These are phyloP conservation scores for Paxillus ammoniavirescens DNA, from an alignment of 768 basidiomycete genomes.

Conservation along the genomic window DNA sequence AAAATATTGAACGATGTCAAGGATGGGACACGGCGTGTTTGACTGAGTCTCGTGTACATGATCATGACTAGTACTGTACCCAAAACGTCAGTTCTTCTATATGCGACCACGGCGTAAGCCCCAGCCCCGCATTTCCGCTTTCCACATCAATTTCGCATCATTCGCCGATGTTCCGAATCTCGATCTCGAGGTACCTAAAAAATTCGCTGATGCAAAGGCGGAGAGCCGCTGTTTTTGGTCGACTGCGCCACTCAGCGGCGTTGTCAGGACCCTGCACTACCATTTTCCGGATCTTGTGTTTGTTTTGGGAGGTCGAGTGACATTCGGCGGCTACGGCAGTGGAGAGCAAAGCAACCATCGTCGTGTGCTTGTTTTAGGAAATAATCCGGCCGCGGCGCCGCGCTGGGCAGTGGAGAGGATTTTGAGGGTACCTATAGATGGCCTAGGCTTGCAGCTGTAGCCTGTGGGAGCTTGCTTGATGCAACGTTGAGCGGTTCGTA, in stretches of 20 bases:
- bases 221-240: constrained; percentile 25
- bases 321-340: constrained; percentile 2
- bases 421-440: not conserved
- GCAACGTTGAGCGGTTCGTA: too few species aligned
- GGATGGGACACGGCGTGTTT: not conserved
- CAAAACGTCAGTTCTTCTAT: constrained; percentile 7
- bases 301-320: constrained; percentile 10
- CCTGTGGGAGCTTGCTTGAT: not conserved
- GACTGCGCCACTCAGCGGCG: constrained; percentile 27
- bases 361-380: not conserved
- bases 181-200: constrained; percentile 20
- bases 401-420: not conserved
- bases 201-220: constrained; percentile 27
- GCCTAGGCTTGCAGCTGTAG: not conserved
- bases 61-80: not conserved
- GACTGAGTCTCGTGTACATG: not conserved
- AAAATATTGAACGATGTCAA: not conserved
- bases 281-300: constrained; percentile 8
- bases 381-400: not conserved
- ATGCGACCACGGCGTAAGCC: constrained; percentile 6
- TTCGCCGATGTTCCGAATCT: constrained; percentile 27
- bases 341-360: constrained; percentile 10
- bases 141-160: constrained; percentile 8
- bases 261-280: constrained; percentile 24
- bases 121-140: constrained; percentile 18